Evolutionary conservation across 2,329 filamentous ascomycete genomes (phyloP).

Genomic region (Fusarium vanettenii): DNA sequence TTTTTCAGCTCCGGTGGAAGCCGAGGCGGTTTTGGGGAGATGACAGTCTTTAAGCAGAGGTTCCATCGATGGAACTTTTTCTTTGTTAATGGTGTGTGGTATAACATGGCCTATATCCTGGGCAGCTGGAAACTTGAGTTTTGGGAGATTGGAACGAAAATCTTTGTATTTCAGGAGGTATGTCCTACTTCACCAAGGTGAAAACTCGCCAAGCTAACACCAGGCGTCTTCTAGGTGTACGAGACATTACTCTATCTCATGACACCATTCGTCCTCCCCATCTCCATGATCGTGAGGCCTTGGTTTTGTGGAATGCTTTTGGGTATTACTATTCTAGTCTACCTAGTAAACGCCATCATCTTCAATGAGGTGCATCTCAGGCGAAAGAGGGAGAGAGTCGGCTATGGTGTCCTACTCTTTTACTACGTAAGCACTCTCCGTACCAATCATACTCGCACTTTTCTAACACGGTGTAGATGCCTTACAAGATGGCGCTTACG

Average conservation of each 20-base stretch:
- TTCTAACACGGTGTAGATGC: conserved; percentile 5
- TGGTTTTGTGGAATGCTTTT: conserved; percentile 6
- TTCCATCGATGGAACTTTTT: conserved; percentile 27
- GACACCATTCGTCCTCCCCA: conserved; percentile 17
- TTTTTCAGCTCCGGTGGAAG: conserved; percentile 9
- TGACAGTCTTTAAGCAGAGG: conserved; percentile 23
- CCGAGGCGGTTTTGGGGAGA: conserved; percentile 19
- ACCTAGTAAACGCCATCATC: conserved; percentile 4
- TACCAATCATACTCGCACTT: too few species aligned
- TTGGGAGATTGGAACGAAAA: conserved; percentile 13
- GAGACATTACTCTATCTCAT: conserved; percentile 15
- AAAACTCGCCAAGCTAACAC: background rate
- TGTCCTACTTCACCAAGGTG: background rate
- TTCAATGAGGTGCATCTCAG: conserved; percentile 17
- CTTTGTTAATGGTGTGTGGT: conserved; percentile 18
- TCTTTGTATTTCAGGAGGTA: conserved; percentile 21
- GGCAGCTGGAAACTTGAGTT: conserved; percentile 15
- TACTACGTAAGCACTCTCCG: conserved; percentile 5
- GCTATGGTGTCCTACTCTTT: conserved; percentile 3
- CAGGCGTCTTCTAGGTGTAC: background rate
- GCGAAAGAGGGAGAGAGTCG: conserved; percentile 11
- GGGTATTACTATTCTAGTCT: background rate
- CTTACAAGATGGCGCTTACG: conserved; percentile 11
- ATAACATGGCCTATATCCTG: conserved; percentile 14
- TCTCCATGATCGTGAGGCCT: conserved; percentile 3